Base-by-base conservation (phyloP, 2,329 filamentous ascomycete genomes). In the Fusarium sp. region DNA sequence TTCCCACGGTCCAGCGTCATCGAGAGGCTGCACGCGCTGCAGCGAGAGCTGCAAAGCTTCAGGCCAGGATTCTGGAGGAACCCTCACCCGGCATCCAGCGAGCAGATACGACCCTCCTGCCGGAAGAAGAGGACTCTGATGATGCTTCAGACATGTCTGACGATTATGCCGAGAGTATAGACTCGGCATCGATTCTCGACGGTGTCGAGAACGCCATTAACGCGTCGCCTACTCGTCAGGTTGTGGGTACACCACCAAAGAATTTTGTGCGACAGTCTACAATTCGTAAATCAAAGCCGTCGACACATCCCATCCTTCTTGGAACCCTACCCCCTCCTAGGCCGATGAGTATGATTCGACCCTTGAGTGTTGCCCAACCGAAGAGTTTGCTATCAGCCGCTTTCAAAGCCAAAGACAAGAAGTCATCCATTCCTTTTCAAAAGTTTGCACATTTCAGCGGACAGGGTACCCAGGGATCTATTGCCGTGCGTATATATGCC, bases 401-500 rank as follows among this genome's bases (percentile, higher is more conserved):
- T 7, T 83, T 95, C 25, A 92, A 91, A 72, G 91, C 90, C 30
- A 93, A 91, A 77, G 87, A 91, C 72, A 87, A 89, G 20, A 89
- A 91, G 71, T 86, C 90, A 2, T 87, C 87, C 8, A 89, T 92
- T 75, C 92, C 92, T 0, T 91, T 95, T 70, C 92, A 94, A 74
- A 87, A 88, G 25, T 96, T 94, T 79, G 92, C 92, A 2, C 87
- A 90, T 18, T 85, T 93, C 40, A 93, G 91, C 60, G 93, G 92
- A 1, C 91, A 94, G 76, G 93, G 91, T 20, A 93, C 94, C 66
- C 87, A 91, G 9, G 92, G 91, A 52, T 92, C 93, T 4, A 84
- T 96, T 22, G 89, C 88, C 72, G 86, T 96, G 67, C 91, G 91
- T 59, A 92, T 97, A 42, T 95, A 93, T 77, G 90, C 88, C 9